A percentile compares a stretch with the other conserved stretches of the same genome.
phyloP scores from a whole-genome alignment of 805 yeast species.

The Saccharomycopsis sp. region DNA sequence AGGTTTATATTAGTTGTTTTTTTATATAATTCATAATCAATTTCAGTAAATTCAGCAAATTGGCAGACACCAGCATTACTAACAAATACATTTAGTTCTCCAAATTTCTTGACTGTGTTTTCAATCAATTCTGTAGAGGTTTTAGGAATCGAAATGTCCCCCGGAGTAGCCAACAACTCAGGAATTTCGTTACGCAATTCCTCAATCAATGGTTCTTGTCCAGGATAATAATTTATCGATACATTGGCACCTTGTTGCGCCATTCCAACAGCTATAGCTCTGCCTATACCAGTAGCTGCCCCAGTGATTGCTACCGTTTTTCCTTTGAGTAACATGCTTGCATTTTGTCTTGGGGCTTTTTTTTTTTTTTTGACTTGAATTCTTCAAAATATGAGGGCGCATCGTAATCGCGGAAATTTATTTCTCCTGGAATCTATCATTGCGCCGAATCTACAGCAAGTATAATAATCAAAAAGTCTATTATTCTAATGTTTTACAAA shows the following conservation, averaged over 20 bases:
- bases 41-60: constrained; percentile 35
- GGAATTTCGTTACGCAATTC: constrained; percentile 23
- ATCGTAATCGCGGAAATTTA: not conserved
- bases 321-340: constrained; percentile 24
- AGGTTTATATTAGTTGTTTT: constrained; percentile 35
- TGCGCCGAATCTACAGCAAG: too few relatives aligned
- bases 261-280: constrained; percentile 37
- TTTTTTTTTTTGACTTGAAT: not conserved
- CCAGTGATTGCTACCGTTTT: constrained; percentile 39
- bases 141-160: constrained; percentile 37
- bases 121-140: constrained; percentile 30
- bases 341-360: constrained; percentile 4
- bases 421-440: too few relatives aligned
- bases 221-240: constrained; percentile 31
- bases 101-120: constrained; percentile 32
- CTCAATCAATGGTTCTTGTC: constrained; percentile 22
- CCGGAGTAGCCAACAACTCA: constrained; percentile 32
- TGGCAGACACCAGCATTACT: constrained; percentile 43
- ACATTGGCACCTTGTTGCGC: constrained; percentile 38
- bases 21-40: constrained; percentile 32
- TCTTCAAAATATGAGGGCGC: not conserved
- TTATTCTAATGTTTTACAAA: not conserved
- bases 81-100: constrained; percentile 35
- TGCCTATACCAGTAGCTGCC: constrained; percentile 41
- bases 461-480: too few relatives aligned